These are phyloP conservation scores for Scheffersomyces cryptocercus DNA, from an alignment of 1,139 yeast genomes.

Conservation along the genomic window DNA sequence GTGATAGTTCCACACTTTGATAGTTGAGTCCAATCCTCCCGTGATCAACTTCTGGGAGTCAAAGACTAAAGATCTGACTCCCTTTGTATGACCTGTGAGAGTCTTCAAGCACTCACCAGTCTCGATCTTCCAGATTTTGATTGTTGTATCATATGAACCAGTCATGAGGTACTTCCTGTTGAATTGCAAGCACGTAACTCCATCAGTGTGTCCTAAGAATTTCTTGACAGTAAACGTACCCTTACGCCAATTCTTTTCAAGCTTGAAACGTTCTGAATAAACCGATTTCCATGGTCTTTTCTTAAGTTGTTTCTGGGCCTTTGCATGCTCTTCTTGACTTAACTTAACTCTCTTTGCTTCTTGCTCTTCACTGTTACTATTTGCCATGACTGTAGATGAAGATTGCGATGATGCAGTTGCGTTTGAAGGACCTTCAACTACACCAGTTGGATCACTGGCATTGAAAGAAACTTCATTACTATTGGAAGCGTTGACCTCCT, in stretches of 20 bases:
- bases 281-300: slow-evolving; percentile 93
- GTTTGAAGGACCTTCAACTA: not conserved
- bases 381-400: not conserved
- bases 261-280: slow-evolving; percentile 84
- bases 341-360: slow-evolving; percentile 8
- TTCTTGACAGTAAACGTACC: slow-evolving; percentile 66
- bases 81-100: slow-evolving; percentile 79
- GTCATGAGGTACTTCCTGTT: slow-evolving; percentile 76
- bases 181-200: slow-evolving; percentile 83
- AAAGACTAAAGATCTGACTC: slow-evolving; percentile 79
- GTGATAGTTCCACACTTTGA: slow-evolving; percentile 93
- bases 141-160: slow-evolving; percentile 87
- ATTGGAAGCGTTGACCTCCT: slow-evolving; percentile 19
- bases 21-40: slow-evolving; percentile 88
- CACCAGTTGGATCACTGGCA: slow-evolving; percentile 5
- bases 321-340: slow-evolving; percentile 1
- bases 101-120: slow-evolving; percentile 79
- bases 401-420: not conserved
- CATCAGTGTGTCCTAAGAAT: slow-evolving; percentile 85
- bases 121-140: slow-evolving; percentile 85
- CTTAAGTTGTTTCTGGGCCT: slow-evolving; percentile 15
- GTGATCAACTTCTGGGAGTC: slow-evolving; percentile 88
- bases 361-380: not conserved
- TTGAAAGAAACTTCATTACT: slow-evolving; percentile 1
- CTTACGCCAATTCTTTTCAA: slow-evolving; percentile 93